Conservation (phyloP, 108 stramenopile species). For the Pseudonitzschia delicatissima region DNA sequence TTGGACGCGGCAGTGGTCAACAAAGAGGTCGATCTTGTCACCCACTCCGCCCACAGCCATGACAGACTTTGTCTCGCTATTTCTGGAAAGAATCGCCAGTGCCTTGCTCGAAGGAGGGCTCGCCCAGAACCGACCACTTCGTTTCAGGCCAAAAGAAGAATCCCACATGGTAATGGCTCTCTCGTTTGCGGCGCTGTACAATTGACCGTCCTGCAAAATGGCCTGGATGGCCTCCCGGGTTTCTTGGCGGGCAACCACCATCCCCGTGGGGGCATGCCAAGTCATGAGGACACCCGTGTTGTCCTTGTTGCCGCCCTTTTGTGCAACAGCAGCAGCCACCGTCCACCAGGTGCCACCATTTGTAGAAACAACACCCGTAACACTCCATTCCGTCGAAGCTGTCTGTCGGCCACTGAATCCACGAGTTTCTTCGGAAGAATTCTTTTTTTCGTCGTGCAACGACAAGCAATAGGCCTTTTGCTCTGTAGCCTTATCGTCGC, state of each 20-base stretch:
- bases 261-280: conserved; percentile 11
- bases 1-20: conserved; percentile 15
- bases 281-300: conserved; percentile 3
- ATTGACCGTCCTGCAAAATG: background rate
- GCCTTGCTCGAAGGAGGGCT: conserved; percentile 13
- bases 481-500: background rate
- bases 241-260: conserved; percentile 1
- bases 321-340: background rate
- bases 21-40: conserved; percentile 4
- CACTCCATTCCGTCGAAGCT: background rate
- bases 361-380: background rate
- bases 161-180: conserved; percentile 4
- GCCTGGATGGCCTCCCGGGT: conserved; percentile 6
- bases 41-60: conserved; percentile 17
- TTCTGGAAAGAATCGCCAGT: background rate
- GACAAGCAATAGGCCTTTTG: conserved; percentile 4
- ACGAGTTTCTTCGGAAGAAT: background rate
- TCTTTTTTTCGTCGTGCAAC: background rate
- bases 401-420: background rate
- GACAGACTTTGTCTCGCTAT: background rate
- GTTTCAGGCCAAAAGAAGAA: conserved; percentile 1
- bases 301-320: background rate
- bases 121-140: conserved; percentile 2
- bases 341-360: conserved; percentile 9
- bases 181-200: conserved; percentile 10